phyloP scores from a whole-genome alignment of 2,329 filamentous ascomycete species.

The Rhynchosporium secalis region DNA sequence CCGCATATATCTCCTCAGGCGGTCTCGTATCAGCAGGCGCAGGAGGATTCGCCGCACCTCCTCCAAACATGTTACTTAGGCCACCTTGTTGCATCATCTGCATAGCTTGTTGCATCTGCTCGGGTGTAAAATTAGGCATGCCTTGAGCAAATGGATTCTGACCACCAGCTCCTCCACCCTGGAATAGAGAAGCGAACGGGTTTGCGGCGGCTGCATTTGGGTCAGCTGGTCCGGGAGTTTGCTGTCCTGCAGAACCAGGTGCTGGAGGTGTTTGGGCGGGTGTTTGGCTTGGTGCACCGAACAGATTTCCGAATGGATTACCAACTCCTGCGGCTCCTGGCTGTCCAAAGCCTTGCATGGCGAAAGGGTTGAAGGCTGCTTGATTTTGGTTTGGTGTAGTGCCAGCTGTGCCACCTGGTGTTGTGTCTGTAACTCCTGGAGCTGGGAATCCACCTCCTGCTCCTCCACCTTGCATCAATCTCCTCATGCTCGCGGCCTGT shows the following conservation, averaged over 20 bases:
- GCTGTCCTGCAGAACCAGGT: slow-evolving; percentile 37
- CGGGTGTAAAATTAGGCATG: slow-evolving; percentile 53
- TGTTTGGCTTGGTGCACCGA: slow-evolving; percentile 43
- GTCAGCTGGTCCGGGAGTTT: slow-evolving; percentile 37
- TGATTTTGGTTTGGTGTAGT: slow-evolving; percentile 33
- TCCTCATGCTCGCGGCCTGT: slow-evolving; percentile 79
- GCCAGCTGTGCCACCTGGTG: slow-evolving; percentile 50
- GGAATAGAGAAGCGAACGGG: slow-evolving; percentile 68
- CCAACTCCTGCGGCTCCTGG: slow-evolving; percentile 36
- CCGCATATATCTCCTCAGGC: slow-evolving; percentile 89
- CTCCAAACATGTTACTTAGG: slow-evolving; percentile 31
- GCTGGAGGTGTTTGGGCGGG: slow-evolving; percentile 37
- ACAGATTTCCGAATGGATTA: slow-evolving; percentile 65
- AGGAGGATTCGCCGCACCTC: slow-evolving; percentile 44
- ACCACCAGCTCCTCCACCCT: slow-evolving; percentile 36
- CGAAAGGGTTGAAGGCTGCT: slow-evolving; percentile 35
- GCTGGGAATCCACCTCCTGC: slow-evolving; percentile 72
- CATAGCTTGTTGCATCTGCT: slow-evolving; percentile 56
- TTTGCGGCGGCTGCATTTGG: slow-evolving; percentile 51
- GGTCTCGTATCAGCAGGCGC: slow-evolving; percentile 78
- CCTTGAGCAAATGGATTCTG: slow-evolving; percentile 44
- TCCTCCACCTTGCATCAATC: slow-evolving; percentile 57
- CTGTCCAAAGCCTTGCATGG: slow-evolving; percentile 40
- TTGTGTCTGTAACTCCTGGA: slow-evolving; percentile 87
- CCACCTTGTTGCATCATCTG: slow-evolving; percentile 41